Evolutionary conservation across 306 rosid genomes (phyloP).

Genomic region (Cyclanthera cordifolia): DNA sequence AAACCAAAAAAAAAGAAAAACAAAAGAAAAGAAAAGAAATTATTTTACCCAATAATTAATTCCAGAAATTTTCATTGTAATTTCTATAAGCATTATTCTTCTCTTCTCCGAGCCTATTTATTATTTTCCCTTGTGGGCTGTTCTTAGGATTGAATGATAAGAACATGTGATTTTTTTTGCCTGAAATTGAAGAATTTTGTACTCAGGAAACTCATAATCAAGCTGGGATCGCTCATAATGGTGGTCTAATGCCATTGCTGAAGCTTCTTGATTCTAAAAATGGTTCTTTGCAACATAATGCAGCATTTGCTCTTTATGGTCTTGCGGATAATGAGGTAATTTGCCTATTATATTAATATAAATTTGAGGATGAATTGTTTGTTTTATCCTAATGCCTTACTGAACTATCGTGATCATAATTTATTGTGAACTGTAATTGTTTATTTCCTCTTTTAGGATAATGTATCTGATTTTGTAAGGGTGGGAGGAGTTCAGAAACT

Average conservation of each 20-base stretch:
- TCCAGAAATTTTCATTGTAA: not conserved
- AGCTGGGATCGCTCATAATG: conserved; percentile 95
- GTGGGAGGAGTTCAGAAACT: not conserved
- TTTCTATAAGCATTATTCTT: not conserved
- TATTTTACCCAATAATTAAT: no score
- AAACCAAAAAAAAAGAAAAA: no score
- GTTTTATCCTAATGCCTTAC: not conserved
- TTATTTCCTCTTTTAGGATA: not conserved
- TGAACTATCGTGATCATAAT: not conserved
- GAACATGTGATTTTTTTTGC: not conserved
- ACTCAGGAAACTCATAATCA: conserved; percentile 86
- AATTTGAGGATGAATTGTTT: not conserved
- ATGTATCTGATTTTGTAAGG: not conserved
- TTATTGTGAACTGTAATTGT: no score
- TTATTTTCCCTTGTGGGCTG: not conserved
- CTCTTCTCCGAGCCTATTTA: not conserved
- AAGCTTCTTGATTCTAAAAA: conserved; percentile 96
- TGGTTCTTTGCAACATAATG: conserved; percentile 97
- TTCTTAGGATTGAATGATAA: not conserved
- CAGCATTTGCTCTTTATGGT: conserved; percentile 96
- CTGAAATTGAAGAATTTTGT: conserved; percentile 13
- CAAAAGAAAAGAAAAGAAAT: no score
- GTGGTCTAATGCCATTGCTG: conserved; percentile 79
- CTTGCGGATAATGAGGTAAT: conserved; percentile 73
- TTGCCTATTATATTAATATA: not conserved